These are phyloP conservation scores for Paralagenidium karlingii DNA, from an alignment of 352 stramenopile genomes.

Conservation along the genomic window DNA sequence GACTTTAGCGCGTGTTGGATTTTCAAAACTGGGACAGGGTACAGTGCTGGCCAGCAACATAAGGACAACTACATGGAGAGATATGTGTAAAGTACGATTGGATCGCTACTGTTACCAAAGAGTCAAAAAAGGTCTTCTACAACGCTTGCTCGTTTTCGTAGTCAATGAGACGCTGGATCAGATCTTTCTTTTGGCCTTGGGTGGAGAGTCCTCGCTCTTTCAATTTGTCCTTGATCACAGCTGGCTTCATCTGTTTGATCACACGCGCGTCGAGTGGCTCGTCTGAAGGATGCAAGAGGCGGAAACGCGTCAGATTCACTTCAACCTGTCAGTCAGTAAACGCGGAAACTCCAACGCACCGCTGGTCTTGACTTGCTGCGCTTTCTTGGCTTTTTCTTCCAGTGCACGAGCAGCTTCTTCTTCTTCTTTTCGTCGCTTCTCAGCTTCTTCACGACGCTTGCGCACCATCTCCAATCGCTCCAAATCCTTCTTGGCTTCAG, in stretches of 20 bases:
- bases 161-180: slow-evolving; percentile 81
- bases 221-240: slow-evolving; percentile 80
- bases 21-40: too few species aligned
- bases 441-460: slow-evolving; percentile 68
- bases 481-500: slow-evolving; percentile 79
- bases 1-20: too few species aligned
- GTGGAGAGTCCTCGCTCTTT: slow-evolving; percentile 74
- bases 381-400: slow-evolving; percentile 55
- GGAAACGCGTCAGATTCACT: background rate
- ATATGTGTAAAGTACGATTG: slow-evolving; percentile 2
- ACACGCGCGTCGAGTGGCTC: slow-evolving; percentile 66
- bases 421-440: slow-evolving; percentile 68
- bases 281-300: too few species aligned
- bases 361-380: slow-evolving; percentile 37
- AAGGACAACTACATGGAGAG: background rate
- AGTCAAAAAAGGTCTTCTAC: too few species aligned
- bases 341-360: slow-evolving; percentile 16
- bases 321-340: background rate
- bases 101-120: slow-evolving; percentile 2
- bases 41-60: too few species aligned
- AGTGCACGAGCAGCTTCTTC: slow-evolving; percentile 34
- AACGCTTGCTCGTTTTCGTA: slow-evolving; percentile 77
- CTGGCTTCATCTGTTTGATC: slow-evolving; percentile 81
- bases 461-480: slow-evolving; percentile 65
- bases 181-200: slow-evolving; percentile 83